phyloP scores from a whole-genome alignment of 768 basidiomycete genomes.

The Suillus bovinus region DNA sequence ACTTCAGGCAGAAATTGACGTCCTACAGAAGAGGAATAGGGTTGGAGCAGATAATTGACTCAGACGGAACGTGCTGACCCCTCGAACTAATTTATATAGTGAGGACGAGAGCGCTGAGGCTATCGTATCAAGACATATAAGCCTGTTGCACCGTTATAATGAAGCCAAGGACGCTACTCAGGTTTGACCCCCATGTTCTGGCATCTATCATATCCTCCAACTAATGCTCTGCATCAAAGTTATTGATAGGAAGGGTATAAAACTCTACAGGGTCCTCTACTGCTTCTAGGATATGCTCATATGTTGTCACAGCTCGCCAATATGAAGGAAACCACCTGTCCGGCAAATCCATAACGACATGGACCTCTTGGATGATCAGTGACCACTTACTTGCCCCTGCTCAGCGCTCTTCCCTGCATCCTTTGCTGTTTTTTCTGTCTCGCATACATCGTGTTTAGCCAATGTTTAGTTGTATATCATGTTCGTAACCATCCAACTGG shows the following conservation, averaged over 20 bases:
- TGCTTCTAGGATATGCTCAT: constrained; percentile 12
- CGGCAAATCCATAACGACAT: constrained; percentile 74
- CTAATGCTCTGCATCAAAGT: constrained; percentile 40
- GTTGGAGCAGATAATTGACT: constrained; percentile 26
- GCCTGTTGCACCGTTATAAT: constrained; percentile 72
- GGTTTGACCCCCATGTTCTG: constrained; percentile 36
- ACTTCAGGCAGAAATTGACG: constrained; percentile 49
- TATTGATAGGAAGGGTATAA: constrained; percentile 74
- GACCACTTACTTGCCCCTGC: neutral
- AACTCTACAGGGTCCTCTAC: constrained; percentile 2
- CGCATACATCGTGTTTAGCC: neutral
- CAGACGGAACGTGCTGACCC: neutral
- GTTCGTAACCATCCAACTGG: constrained; percentile 32
- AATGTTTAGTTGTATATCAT: constrained; percentile 12
- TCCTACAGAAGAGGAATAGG: constrained; percentile 49
- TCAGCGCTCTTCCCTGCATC: neutral
- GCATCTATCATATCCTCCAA: neutral
- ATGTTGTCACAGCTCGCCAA: constrained; percentile 59
- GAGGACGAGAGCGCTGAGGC: constrained; percentile 50
- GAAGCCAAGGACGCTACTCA: constrained; percentile 84
- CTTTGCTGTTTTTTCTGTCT: neutral
- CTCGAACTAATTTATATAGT: constrained; percentile 25
- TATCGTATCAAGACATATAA: constrained; percentile 68
- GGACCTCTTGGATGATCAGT: constrained; percentile 49
- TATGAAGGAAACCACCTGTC: constrained; percentile 66